Base-by-base conservation (phyloP, 2,329 filamentous ascomycete genomes). In the Pseudodiploospora longispora region DNA sequence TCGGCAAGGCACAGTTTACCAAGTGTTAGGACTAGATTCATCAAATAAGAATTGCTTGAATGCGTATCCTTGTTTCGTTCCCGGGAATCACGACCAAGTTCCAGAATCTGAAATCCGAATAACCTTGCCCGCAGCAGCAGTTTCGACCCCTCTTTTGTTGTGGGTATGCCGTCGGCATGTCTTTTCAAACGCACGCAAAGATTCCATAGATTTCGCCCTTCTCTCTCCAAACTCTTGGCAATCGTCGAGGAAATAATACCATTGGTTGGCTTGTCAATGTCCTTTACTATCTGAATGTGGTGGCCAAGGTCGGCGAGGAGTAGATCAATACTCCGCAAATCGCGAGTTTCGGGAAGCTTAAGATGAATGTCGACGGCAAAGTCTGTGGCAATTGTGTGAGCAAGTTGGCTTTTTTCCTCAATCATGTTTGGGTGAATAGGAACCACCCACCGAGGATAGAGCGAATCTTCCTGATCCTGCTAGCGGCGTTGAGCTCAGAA, bases 11-110 rank as follows among this genome's bases (percentile, higher is more conserved):
- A 60, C 34, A 56, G 53, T 65, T 58, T 68, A 74, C 78, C 73
- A 36, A 93, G 67, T 52, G 82, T 86, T 45, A 94, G 65, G 8
- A 81, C 82, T 52, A 87, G 65, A 55, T 76, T 82, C 57, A 87
- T 68, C 19, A 87, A 60, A 44, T 84, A 76, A 30, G 79, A 59
- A 10, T 72, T 56, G 48, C 74, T 67, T 34, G 56, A 61, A 37
- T 54, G 50, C 12, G 42, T 53, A 19, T 56, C 53, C 38, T 54
- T 53, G 27, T 47, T 55, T 38, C 49, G 53, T 10, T 41, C 52
- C 36, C 57, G 47, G 47, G 45, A 62, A 55, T 53, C 75, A 66
- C 46, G 75, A 3, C 52, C 76, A 36, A 76, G 66, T 36, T 83
- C 78, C 10, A 95, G 67, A 44, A 91, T 62, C 10, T 82, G 64